These are phyloP conservation scores for Arthrobotrys iridis DNA, from an alignment of 2,329 filamentous ascomycete species.

Conservation along the genomic window DNA sequence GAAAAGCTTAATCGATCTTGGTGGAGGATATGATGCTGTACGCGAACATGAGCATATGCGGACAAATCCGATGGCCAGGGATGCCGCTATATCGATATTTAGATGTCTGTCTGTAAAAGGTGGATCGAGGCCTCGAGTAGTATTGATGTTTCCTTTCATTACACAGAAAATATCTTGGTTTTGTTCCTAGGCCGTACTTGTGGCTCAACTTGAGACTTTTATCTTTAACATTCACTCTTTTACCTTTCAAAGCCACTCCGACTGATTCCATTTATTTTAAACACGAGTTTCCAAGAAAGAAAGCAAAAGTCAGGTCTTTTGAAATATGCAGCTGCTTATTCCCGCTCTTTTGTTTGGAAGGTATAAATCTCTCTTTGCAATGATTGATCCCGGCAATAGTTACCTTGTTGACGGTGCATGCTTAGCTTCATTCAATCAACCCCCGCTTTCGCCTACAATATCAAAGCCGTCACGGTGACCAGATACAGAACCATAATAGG, in stretches of 20 bases:
- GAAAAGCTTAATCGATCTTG: slow-evolving; percentile 8
- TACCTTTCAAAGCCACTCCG: background rate
- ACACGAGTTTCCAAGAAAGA: background rate
- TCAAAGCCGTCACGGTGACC: background rate
- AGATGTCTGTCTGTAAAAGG: background rate
- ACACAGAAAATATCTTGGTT: background rate
- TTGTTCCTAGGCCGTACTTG: background rate
- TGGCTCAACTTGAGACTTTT: background rate
- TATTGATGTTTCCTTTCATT: background rate
- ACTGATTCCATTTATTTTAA: background rate
- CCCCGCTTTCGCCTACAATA: background rate
- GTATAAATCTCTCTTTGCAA: background rate
- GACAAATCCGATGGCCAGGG: background rate
- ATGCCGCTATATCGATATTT: too few relatives aligned
- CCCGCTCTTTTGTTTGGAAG: background rate
- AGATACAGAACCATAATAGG: background rate
- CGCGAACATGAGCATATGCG: background rate
- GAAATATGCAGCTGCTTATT: background rate
- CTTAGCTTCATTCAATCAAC: background rate
- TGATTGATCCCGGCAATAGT: background rate
- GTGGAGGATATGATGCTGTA: background rate
- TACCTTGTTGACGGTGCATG: background rate
- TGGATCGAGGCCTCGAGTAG: background rate
- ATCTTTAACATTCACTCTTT: background rate
- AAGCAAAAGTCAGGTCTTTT: background rate